Base-by-base conservation (phyloP, 2,329 filamentous ascomycete species). In the Coniochaeta sp. region DNA sequence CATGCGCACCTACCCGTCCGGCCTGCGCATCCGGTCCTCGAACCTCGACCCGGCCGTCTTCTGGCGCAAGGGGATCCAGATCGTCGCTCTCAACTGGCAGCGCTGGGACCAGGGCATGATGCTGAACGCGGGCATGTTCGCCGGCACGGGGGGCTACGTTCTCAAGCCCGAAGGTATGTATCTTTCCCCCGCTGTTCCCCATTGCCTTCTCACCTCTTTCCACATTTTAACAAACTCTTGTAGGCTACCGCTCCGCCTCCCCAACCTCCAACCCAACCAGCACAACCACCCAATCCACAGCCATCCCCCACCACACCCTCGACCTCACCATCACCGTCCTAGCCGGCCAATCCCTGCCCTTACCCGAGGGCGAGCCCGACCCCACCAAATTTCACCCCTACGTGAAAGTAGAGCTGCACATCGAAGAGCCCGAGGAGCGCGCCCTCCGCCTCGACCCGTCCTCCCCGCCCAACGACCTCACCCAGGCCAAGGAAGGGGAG, bases 71-170 rank as follows among this genome's bases (percentile, higher is more conserved):
- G 91, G 91, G 13, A 86, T 95, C 3, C 91, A 96, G 67, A 86
- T 96, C 59, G 90, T 95, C 1, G 91, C 91, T 0, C 74, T 97
- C 55, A 96, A 96, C 70, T 97, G 91, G 89, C 91, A 97, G 68
- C 86, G 85, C 55, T 85, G 87, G 67, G 91, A 96, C 62, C 86
- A 89, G 59, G 91, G 89, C 28, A 95, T 95, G 85, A 96, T 96
- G 92, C 78, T 96, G 13, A 96, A 96, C 63, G 85, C 94, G 63
- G 91, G 83, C 59, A 94, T 95, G 89, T 96, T 96, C 67, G 79
- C 83, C 1, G 87, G 86, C 10, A 89, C 87, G 0, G 77, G 78
- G n/a, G 91, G 91, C 20, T 96, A 91, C 73, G 83, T 94, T 1
- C 75, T 95, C 35, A 96, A 96, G 67, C 91, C 91, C 0, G 71